Base-by-base conservation (phyloP, 306 rosid genomes). In the Sindora glabra region DNA sequence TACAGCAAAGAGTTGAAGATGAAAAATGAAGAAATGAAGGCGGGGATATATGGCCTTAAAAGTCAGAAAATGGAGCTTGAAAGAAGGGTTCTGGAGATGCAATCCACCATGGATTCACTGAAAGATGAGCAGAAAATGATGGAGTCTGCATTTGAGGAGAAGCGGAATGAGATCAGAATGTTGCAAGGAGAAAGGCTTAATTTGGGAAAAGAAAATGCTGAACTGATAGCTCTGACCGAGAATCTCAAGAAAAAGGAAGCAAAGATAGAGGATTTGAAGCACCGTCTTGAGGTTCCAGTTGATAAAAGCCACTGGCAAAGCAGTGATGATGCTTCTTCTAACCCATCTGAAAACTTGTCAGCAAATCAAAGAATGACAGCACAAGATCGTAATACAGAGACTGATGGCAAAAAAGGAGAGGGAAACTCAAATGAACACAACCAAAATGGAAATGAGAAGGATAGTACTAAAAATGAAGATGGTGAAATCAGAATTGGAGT, bases 21-120 rank as follows among this genome's bases (percentile, higher is more conserved):
- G 77, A 86, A 75, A 80, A 75, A 66, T 12, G 89, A 80, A 71
- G 96, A 86, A 53, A 75, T 84, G 83, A 84, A 77, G 56, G 77
- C 61, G 14, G 80, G 63, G 67, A 25, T 86, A 65, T 82, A 70
- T 58, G 6, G 76, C 5, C 69, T 86, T 14, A 71, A 87, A 71
- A 83, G 41, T 42, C 79, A 86, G 49, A 89, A 92, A 71, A 82
- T 80, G 89, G 94, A 82, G 79, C 79, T 83, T 36, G 82, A 86
- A 19, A 78, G 95, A 66, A 84, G 72, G 36, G 56, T 89, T 34
- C 22, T 32, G 27, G 87, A 82, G 74, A 59, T 80, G 85, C 81
- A 86, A 62, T 89, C 99, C 37, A 81, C 85, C 16, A 56, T 83
- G 55, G 80, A 72, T 69, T 81, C 88, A 3, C 82, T 86, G 46